Evolutionary conservation across 192 early-diverging fungal genomes (phyloP).

Genomic region (Coemansia sp.): DNA sequence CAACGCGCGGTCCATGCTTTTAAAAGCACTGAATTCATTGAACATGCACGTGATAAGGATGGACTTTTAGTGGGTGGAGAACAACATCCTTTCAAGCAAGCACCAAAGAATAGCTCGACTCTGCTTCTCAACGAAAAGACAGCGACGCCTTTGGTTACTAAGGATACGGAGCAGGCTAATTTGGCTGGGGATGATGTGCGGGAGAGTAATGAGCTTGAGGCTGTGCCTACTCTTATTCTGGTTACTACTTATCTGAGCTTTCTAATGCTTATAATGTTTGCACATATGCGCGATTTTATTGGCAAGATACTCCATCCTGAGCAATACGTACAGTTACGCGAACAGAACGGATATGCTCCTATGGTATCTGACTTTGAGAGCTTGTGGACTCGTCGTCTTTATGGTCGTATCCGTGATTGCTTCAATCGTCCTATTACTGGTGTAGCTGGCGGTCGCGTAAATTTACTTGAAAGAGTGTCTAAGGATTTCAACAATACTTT

Average conservation of each 20-base stretch:
- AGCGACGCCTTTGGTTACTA: not conserved
- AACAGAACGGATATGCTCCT: conserved; percentile 83
- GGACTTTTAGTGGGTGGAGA: conserved; percentile 10
- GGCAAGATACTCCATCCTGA: conserved; percentile 74
- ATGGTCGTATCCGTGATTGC: conserved; percentile 83
- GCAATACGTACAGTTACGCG: conserved; percentile 71
- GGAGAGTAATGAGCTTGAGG: conserved; percentile 21
- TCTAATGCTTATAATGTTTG: conserved; percentile 90
- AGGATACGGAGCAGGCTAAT: not conserved
- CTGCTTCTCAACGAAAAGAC: conserved; percentile 1
- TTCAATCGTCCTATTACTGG: conserved; percentile 94
- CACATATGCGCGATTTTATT: conserved; percentile 90
- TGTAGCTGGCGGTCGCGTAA: conserved; percentile 86
- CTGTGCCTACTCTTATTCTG: conserved; percentile 76
- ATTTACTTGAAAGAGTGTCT: conserved; percentile 81
- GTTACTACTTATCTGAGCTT: conserved; percentile 95
- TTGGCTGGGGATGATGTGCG: not conserved
- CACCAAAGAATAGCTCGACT: conserved; percentile 16
- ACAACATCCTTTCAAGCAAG: conserved; percentile 23
- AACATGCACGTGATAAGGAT: conserved; percentile 25
- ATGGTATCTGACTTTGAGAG: conserved; percentile 95
- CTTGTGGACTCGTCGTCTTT: conserved; percentile 90
- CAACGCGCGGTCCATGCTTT: conserved; percentile 28
- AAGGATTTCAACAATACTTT: conserved; percentile 83
- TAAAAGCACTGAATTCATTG: conserved; percentile 38